Evolutionary conservation across 305 asterid species (phyloP).

Genomic region (Coffea humblotiana): DNA sequence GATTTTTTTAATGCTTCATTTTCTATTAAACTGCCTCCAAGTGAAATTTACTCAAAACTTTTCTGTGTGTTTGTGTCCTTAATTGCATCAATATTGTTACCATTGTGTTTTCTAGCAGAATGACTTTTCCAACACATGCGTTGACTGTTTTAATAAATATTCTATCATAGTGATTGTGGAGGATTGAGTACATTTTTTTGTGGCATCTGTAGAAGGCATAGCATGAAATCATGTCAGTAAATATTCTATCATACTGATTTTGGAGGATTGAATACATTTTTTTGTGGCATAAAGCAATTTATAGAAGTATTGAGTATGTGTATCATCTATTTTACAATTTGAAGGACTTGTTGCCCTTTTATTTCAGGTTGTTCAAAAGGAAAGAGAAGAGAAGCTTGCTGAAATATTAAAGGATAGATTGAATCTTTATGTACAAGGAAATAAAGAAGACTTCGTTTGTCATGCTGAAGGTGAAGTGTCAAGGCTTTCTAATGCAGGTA

Average conservation of each 20-base stretch:
- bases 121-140: not conserved
- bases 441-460: constrained; percentile 72
- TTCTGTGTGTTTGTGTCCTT: not conserved
- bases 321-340: not conserved
- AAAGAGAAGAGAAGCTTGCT: constrained; percentile 96
- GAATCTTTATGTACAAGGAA: constrained; percentile 85
- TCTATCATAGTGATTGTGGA: not conserved
- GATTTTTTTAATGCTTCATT: not conserved
- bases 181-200: not conserved
- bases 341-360: constrained; percentile 24
- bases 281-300: not conserved
- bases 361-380: constrained; percentile 78
- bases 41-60: not conserved
- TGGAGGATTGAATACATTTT: not conserved
- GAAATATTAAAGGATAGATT: constrained; percentile 73
- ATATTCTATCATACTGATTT: not conserved
- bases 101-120: not conserved
- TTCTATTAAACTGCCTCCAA: not conserved
- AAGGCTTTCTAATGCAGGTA: constrained; percentile 91
- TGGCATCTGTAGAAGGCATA: not conserved
- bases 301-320: not conserved
- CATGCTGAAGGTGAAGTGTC: constrained; percentile 87
- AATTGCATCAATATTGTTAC: not conserved
- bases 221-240: not conserved
- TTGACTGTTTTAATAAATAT: not conserved